Evolutionary conservation across 2,329 filamentous ascomycete genomes (phyloP), one percentile per base, ranked within the genome.

Genomic region (Penicillium capsulatum): DNA sequence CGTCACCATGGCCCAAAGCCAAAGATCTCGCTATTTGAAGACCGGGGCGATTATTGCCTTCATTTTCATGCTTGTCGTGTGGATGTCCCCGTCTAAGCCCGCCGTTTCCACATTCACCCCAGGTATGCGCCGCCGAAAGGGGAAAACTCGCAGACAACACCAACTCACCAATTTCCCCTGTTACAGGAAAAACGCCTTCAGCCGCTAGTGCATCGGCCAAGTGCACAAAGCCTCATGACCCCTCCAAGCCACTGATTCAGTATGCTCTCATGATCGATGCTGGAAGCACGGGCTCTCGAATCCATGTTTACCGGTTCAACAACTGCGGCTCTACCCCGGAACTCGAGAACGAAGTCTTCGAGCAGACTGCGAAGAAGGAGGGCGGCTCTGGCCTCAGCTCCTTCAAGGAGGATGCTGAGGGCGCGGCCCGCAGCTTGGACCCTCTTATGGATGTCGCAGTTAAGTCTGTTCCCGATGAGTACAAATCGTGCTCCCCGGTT

Each of bases 181-280:
- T 31, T 27, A 22, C 19, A 63, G 60, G 48, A 33, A 49, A 55
- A 50, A 28, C 55, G 7, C 44, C 58, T 30, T 40, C 48, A 28
- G 38, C 47, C 34, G 34, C 48, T 76, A 81, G 57, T 78, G 78
- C 52, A 82, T 55, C 85, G 49, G 74, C 78, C 30, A 84, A 80
- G 69, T 98, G 92, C 76, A 81, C 81, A 44, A 86, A 83, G 62
- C 88, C 92, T 29, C 83, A 78, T 70, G 87, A 88, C 56, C 81
- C 85, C 59, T 84, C 88, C 51, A 97, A 96, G 72, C 91, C 92
- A 34, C 80, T 98, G 52, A 83, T 96, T 47, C 92, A 98, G 64
- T 98, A 97, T 71, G 94, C 92, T 46, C 79, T 97, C 59, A 98
- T 98, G 92, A 87, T 98, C 60, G 92, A 98, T 68, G 92, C 92